A percentile compares a stretch with the other conserved stretches of the same genome.
Conservation (phyloP, 345 rosid species). For the Garcia nutans region DNA sequence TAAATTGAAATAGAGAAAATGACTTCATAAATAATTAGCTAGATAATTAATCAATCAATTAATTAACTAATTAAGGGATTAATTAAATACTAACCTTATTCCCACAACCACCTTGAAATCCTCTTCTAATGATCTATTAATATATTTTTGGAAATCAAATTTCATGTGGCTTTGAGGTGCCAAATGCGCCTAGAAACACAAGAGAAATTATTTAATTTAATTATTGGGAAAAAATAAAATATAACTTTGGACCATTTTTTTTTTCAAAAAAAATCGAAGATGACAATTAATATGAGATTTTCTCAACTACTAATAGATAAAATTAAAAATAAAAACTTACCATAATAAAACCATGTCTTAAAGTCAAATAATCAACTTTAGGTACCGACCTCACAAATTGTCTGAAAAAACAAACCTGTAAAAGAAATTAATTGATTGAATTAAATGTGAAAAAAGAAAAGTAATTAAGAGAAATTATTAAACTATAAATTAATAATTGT, state of each 20-base stretch:
- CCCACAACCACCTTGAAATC: conserved; percentile 59
- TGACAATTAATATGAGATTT: background rate
- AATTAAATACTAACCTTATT: conserved; percentile 36
- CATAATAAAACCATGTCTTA: conserved; percentile 34
- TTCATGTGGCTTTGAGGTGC: conserved; percentile 40
- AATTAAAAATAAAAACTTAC: background rate
- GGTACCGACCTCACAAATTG: conserved; percentile 36
- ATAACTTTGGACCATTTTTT: too few relatives aligned
- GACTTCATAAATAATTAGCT: too few relatives aligned
- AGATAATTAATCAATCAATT: background rate
- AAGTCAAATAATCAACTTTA: conserved; percentile 29
- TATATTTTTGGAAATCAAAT: conserved; percentile 49
- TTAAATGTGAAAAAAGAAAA: background rate
- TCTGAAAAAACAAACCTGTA: conserved; percentile 33
- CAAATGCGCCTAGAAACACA: conserved; percentile 45
- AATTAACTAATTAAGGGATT: too few relatives aligned
- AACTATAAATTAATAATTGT: too few relatives aligned
- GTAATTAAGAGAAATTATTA: background rate
- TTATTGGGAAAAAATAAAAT: too few relatives aligned
- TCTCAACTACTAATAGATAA: background rate
- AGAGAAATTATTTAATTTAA: background rate
- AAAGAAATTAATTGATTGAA: background rate
- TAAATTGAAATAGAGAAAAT: too few relatives aligned
- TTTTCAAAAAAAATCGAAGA: background rate
- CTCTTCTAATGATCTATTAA: conserved; percentile 54